Base-by-base conservation (phyloP, 106 monocot species). In the Acanthochlamys bracteata region DNA sequence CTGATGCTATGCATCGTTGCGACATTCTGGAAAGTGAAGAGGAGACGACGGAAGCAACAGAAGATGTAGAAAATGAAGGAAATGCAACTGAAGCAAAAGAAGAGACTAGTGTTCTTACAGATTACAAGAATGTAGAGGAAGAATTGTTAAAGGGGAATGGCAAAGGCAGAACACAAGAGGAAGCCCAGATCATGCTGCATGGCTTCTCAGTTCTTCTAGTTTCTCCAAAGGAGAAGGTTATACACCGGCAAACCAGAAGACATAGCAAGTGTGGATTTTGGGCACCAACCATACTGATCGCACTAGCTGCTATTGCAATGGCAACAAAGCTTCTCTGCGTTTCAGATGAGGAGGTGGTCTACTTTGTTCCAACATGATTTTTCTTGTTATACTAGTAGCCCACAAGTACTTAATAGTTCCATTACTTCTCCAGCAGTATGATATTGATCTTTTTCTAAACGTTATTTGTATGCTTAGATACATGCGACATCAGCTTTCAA, bases 311-410 rank as follows among this genome's bases (percentile, higher is more conserved):
- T 15, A 0, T 60, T 16, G 25, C 20, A 16, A 13, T 60, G 12
- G 60, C 60, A 3, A n/a, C 40, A 43, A 63, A 49, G 6, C n/a
- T 70, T 33, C 33, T 33, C 33, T 33, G 33, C 6, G 1, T 33
- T 33, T 13, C 49, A 0, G 69, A 47, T 24, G 69, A 60, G 9
- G 69, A 70, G 39, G 33, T 23, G 3, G 57, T 24, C 40, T 69
- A 45, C 42, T 25, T 69, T 59, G 69, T 69, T 22, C 69, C 69
- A 14, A 69, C 69, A 7, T 69, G 42, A 65, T 65, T 11, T 24
- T 10, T 42, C 14, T 23, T 23, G 25, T 12, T 21, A 11, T 55
- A n/a, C 7, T n/a, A 6, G 33, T 33, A 33, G 33, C n/a, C n/a
- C n/a, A 6, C 4, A 33, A 33, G 33, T 33, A 3, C 6, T 33